phyloP scores from a whole-genome alignment of 2,329 filamentous ascomycete genomes.

The Xylariaceae sp. region DNA sequence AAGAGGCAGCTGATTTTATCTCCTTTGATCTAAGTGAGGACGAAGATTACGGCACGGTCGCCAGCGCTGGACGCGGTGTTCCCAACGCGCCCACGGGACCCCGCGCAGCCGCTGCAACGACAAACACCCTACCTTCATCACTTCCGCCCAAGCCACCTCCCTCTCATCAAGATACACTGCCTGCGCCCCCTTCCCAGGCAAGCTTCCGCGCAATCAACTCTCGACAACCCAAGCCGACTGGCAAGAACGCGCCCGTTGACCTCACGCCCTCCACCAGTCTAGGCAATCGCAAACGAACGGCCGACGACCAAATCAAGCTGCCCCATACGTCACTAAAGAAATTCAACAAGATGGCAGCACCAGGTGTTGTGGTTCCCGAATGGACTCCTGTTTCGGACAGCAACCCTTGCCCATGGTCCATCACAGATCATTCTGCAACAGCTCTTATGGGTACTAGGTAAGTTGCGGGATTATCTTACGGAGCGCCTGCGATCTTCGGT shows the following conservation, averaged over 20 bases:
- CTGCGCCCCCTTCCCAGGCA: conserved; percentile 1
- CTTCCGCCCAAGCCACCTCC: conserved; percentile 13
- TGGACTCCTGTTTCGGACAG: conserved; percentile 46
- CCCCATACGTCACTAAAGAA: conserved; percentile 51
- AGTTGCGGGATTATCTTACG: too few relatives aligned
- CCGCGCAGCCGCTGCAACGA: conserved; percentile 8
- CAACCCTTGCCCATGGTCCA: conserved; percentile 59
- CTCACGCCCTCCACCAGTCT: conserved; percentile 41
- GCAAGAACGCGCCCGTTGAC: conserved; percentile 19
- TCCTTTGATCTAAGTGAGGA: conserved; percentile 70
- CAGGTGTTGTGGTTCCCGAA: conserved; percentile 45
- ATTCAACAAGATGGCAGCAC: conserved; percentile 41
- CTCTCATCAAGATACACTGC: background rate
- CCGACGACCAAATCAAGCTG: conserved; percentile 62
- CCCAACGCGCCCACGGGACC: conserved; percentile 33
- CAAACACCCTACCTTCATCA: conserved; percentile 6
- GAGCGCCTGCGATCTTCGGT: background rate
- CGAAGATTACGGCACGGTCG: conserved; percentile 31
- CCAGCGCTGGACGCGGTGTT: conserved; percentile 21
- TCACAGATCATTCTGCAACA: conserved; percentile 49
- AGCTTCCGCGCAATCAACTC: conserved; percentile 2
- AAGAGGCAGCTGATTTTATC: conserved; percentile 78
- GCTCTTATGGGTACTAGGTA: conserved; percentile 54
- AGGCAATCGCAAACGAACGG: conserved; percentile 70
- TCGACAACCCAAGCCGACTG: conserved; percentile 2